phyloP scores from a whole-genome alignment of 2,329 filamentous ascomycete species.

The Rhynchosporium agropyri region DNA sequence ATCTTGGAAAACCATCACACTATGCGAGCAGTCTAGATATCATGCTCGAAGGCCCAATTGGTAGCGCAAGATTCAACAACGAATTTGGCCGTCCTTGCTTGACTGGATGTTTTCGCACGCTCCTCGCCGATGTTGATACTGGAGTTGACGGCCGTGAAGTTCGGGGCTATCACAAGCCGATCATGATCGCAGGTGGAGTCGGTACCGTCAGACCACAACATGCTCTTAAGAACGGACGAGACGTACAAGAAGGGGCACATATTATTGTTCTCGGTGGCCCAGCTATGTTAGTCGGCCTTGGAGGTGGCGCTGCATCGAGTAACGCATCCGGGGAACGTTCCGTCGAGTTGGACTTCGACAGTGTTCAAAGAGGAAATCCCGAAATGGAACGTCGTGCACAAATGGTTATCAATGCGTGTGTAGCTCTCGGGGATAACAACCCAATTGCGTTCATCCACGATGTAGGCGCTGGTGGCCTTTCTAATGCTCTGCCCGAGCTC shows the following conservation, averaged over 20 bases:
- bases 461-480: conserved; percentile 89
- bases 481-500: conserved; percentile 80
- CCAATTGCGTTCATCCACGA: conserved; percentile 98
- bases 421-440: conserved; percentile 78
- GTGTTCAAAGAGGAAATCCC: conserved; percentile 94
- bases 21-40: conserved; percentile 95
- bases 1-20: conserved; percentile 86
- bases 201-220: conserved; percentile 90
- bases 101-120: conserved; percentile 86
- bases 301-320: conserved; percentile 92
- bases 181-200: conserved; percentile 96
- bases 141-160: conserved; percentile 65
- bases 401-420: conserved; percentile 96
- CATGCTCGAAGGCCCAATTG: conserved; percentile 96
- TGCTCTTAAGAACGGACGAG: conserved; percentile 78
- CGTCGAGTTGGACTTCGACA: conserved; percentile 93
- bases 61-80: conserved; percentile 95
- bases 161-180: conserved; percentile 95
- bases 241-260: conserved; percentile 85
- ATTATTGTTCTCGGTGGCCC: conserved; percentile 92
- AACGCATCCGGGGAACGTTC: conserved; percentile 85
- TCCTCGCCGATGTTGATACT: conserved; percentile 70
- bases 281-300: conserved; percentile 96
- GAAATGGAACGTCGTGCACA: conserved; percentile 95
- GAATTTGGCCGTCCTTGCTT: conserved; percentile 93